Evolutionary conservation across 2,329 filamentous ascomycete species (phyloP), one percentile per base, ranked within the genome.

Genomic region (Neofusicoccum sp.): DNA sequence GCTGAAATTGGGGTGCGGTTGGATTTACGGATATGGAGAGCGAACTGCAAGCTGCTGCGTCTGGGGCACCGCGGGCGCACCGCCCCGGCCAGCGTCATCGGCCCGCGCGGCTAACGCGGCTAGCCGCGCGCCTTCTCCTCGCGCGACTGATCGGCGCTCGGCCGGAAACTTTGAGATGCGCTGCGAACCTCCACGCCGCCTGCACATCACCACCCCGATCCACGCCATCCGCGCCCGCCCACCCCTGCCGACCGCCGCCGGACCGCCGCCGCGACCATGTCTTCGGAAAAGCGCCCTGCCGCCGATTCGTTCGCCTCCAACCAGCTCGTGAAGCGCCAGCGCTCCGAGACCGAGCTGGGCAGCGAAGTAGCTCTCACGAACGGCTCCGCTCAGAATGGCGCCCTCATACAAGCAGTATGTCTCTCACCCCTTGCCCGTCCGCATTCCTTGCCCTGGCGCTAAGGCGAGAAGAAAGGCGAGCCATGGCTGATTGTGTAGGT

Each of bases 241-340:
- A 28, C 41, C 33, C 20, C 26, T 31, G 9, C 49, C 6, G 7
- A 41, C 40, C 24, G 20, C 48, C 58, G 30, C 54, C 9, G 5
- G n/a, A 14, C 26, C 48, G 30, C 58, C 12, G 26, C 40, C 45
- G 12, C 61, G 64, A 77, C 65, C 62, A 97, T 96, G 93, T 91
- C 92, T 34, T 84, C 89, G 64, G 93, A 96, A 77, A 98, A 99
- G 79, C 86, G 95, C 72, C 89, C 92, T 62, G 92, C 93, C n/a
- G 87, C 90, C 63, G 89, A 89, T 67, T 89, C 90, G 63, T 93
- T 93, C 67, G 86, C 88, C 69, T 86, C 86, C 26, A 86, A 87
- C 51, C 90, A 96, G 76, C 83, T 93, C 67, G 86, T 98, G 64
- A 99, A 98, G 81, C 84, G 93, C 73, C 92, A 93, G 74, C 96